Percentiles rank a stretch among this genome's conserved stretches.
These are phyloP conservation scores for Plasmopara muralis DNA, from an alignment of 352 stramenopile species.

Conservation along the genomic window DNA sequence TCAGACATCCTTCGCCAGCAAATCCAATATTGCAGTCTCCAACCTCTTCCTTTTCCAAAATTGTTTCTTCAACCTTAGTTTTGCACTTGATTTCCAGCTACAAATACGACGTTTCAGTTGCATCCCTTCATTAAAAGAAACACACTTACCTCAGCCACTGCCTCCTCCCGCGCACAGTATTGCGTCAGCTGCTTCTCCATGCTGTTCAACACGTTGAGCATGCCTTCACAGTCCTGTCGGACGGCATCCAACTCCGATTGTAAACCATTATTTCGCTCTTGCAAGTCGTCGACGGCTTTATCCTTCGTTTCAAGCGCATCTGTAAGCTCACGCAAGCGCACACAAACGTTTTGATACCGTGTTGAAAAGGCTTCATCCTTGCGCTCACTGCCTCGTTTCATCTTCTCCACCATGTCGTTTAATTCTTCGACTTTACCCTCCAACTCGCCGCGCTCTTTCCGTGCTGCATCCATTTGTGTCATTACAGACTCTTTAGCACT, in stretches of 20 bases:
- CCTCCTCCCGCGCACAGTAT: slow-evolving; percentile 66
- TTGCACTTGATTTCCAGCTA: slow-evolving; percentile 73
- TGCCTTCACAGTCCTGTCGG: slow-evolving; percentile 72
- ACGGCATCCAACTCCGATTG: slow-evolving; percentile 58
- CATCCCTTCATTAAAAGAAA: not conserved
- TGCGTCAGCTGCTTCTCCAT: slow-evolving; percentile 83
- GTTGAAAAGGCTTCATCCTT: slow-evolving; percentile 56
- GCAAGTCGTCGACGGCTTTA: slow-evolving; percentile 41
- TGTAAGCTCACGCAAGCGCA: slow-evolving; percentile 56
- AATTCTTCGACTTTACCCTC: slow-evolving; percentile 58
- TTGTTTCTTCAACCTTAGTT: slow-evolving; percentile 52
- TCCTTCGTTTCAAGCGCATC: slow-evolving; percentile 48
- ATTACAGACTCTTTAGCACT: slow-evolving; percentile 39
- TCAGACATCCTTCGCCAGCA: not conserved
- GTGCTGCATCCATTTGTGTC: slow-evolving; percentile 29
- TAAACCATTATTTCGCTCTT: slow-evolving; percentile 33
- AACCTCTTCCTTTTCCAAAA: slow-evolving; percentile 77
- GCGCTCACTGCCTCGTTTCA: slow-evolving; percentile 49
- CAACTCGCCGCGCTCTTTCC: slow-evolving; percentile 27
- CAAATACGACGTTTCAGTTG: not conserved
- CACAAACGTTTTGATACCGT: slow-evolving; percentile 70
- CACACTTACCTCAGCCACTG: slow-evolving; percentile 48
- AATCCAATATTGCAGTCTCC: not conserved
- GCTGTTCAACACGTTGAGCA: slow-evolving; percentile 71
- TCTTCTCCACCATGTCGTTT: slow-evolving; percentile 45